Conservation (phyloP, 1,284 basidiomycete genomes). For the Tranzscheliella williamsii region DNA sequence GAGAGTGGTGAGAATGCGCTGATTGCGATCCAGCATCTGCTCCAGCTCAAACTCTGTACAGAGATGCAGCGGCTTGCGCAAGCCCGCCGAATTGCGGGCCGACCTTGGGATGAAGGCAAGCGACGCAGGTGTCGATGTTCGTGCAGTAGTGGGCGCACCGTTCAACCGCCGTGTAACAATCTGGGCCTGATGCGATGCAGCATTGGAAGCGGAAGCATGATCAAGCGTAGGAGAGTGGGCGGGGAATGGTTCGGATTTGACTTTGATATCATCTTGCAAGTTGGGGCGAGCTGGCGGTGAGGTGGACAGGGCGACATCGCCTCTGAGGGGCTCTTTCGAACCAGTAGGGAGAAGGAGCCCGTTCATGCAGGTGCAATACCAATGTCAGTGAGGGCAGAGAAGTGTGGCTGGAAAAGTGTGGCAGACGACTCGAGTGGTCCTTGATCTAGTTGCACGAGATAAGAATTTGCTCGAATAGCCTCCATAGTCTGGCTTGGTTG, state of each 20-base stretch:
- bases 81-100: constrained; percentile 19
- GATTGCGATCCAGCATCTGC: constrained; percentile 35
- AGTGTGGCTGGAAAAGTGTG: no score
- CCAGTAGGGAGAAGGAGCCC: constrained; percentile 34
- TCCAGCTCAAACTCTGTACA: constrained; percentile 41
- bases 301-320: constrained; percentile 12
- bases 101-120: constrained; percentile 35
- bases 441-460: constrained; percentile 24
- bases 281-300: constrained; percentile 4
- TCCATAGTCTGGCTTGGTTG: background rate
- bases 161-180: no score
- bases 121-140: no score
- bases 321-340: constrained; percentile 29
- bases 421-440: no score
- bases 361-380: constrained; percentile 28
- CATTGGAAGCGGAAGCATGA: no score
- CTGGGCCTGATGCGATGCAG: no score
- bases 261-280: constrained; percentile 1
- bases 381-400: no score
- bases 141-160: no score
- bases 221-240: no score
- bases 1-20: constrained; percentile 29
- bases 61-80: constrained; percentile 29
- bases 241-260: constrained; percentile 12
- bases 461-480: background rate